Conservation (phyloP, 2,329 filamentous ascomycete genomes). For the Aspergillus hiratsukae region DNA sequence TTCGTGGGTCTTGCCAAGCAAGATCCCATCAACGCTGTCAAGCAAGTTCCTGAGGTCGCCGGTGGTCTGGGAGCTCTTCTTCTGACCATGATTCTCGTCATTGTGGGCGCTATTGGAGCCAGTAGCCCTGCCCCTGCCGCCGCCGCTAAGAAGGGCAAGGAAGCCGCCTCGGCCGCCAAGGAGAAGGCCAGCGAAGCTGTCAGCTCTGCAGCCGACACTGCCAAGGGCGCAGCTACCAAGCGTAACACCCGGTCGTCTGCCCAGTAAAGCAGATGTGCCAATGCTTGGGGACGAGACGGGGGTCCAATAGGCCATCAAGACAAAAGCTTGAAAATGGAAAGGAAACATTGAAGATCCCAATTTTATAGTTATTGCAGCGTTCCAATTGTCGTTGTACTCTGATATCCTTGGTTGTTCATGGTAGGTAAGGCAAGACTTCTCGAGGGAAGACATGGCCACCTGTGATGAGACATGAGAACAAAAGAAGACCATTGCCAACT, state of each 20-base stretch:
- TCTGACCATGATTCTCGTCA: slow-evolving; percentile 65
- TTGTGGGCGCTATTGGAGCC: slow-evolving; percentile 62
- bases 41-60: slow-evolving; percentile 87
- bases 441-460: neutral
- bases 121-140: slow-evolving; percentile 61
- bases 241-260: slow-evolving; percentile 47
- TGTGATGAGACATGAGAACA: slow-evolving; percentile 5
- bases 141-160: slow-evolving; percentile 71
- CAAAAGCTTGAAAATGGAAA: neutral
- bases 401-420: slow-evolving; percentile 2
- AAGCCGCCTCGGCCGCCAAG: slow-evolving; percentile 57
- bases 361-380: slow-evolving; percentile 8
- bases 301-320: neutral
- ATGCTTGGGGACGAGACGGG: neutral
- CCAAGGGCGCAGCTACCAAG: slow-evolving; percentile 65
- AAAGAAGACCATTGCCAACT: neutral
- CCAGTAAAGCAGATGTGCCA: slow-evolving; percentile 24
- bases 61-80: slow-evolving; percentile 69
- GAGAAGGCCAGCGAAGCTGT: slow-evolving; percentile 63
- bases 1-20: slow-evolving; percentile 81
- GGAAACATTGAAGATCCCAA: neutral
- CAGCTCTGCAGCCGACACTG: slow-evolving; percentile 64
- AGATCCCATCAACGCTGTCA: slow-evolving; percentile 77
- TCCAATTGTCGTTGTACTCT: neutral
- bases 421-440: neutral